Conservation (phyloP, 495 filamentous ascomycete species). For the Achaetomiella virescens region DNA sequence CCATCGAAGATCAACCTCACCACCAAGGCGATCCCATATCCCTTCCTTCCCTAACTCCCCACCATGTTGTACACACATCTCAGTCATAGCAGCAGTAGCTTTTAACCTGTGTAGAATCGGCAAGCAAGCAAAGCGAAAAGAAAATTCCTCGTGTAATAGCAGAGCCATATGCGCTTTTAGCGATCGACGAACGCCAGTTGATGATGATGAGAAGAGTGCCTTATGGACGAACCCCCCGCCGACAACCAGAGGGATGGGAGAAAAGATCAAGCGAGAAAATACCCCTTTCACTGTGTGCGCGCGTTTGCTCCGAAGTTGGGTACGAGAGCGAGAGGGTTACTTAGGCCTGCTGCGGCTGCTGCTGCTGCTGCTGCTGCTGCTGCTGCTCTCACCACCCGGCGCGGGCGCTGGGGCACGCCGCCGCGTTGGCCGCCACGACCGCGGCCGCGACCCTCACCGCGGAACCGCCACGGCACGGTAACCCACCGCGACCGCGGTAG, state of each 20-base stretch:
- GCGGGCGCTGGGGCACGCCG: constrained; percentile 19
- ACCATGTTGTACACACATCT: constrained; percentile 5
- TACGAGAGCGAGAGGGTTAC: not conserved
- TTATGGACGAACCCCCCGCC: constrained; percentile 10
- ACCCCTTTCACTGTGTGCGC: not conserved
- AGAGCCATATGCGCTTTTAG: constrained; percentile 12
- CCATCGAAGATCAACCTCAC: not conserved
- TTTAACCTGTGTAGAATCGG: not conserved
- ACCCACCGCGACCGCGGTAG: constrained; percentile 47
- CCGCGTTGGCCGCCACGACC: constrained; percentile 25
- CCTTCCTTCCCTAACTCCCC: not conserved
- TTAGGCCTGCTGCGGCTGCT: constrained; percentile 15
- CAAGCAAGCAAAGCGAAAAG: not conserved
- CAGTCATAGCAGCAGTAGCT: not conserved
- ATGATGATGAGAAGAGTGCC: constrained; percentile 10
- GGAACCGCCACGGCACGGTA: constrained; percentile 34
- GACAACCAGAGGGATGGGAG: constrained; percentile 9
- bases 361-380: constrained; percentile 16
- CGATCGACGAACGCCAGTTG: constrained; percentile 18
- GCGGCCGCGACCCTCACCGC: constrained; percentile 29
- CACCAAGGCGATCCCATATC: not conserved
- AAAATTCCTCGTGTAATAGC: constrained; percentile 7
- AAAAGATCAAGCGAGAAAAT: constrained; percentile 10
- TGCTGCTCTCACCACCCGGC: constrained; percentile 20
- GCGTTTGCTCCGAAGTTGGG: not conserved